phyloP scores from a whole-genome alignment of 129 eudicot species.

The Flaveria brownii region DNA sequence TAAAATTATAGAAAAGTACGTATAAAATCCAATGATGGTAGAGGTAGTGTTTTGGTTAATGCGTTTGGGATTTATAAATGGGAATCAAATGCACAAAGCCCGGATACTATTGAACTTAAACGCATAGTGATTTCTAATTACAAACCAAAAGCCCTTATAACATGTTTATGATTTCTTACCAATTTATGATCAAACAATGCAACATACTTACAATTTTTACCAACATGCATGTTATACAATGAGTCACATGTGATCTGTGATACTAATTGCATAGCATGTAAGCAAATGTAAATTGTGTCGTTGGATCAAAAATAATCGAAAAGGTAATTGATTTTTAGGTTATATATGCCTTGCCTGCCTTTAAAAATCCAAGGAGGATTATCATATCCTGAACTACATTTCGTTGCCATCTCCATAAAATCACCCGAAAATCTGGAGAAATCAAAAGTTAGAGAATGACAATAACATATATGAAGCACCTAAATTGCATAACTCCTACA shows the following conservation, averaged over 20 bases:
- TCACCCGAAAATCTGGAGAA: neutral
- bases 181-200: neutral
- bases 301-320: neutral
- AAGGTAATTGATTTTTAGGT: neutral
- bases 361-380: slow-evolving; percentile 89
- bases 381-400: slow-evolving; percentile 50
- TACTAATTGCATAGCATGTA: neutral
- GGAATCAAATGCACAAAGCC: neutral
- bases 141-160: neutral
- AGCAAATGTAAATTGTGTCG: neutral
- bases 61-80: neutral
- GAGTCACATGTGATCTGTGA: too few relatives aligned
- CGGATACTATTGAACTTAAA: neutral
- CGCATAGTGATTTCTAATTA: neutral
- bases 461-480: neutral
- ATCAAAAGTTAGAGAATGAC: neutral
- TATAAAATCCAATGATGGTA: neutral
- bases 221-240: too few relatives aligned
- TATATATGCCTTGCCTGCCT: slow-evolving; percentile 70
- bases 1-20: neutral
- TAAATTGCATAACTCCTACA: slow-evolving; percentile 9
- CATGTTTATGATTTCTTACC: neutral
- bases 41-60: neutral
- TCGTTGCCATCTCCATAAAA: slow-evolving; percentile 53
- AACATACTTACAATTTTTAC: neutral